A percentile compares a stretch with the other conserved stretches of the same genome.
These are phyloP conservation scores for Echinosophora koreensis DNA, from an alignment of 306 rosid genomes.

Conservation along the genomic window DNA sequence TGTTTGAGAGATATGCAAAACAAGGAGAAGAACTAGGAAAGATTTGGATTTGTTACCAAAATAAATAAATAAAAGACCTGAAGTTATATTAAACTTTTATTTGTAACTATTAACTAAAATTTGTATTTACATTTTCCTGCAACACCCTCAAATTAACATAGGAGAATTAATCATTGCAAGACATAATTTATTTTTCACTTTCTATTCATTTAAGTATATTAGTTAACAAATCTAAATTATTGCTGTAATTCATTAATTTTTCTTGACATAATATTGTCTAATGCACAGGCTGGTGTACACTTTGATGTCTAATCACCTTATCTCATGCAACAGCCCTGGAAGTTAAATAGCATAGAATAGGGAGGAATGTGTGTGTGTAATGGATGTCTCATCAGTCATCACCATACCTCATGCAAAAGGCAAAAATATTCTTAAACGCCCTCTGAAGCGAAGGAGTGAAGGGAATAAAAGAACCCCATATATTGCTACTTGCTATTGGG, in stretches of 20 bases:
- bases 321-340: too few species aligned
- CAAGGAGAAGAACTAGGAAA: neutral
- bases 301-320: neutral
- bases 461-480: slow-evolving; percentile 4
- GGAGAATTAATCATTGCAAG: neutral
- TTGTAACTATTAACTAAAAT: neutral
- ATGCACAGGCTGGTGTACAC: neutral
- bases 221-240: neutral
- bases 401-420: slow-evolving; percentile 41
- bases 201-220: neutral
- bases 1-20: slow-evolving; percentile 31
- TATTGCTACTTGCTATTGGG: neutral
- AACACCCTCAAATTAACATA: neutral
- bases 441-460: slow-evolving; percentile 25
- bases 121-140: neutral
- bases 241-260: neutral
- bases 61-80: neutral
- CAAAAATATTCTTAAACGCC: slow-evolving; percentile 47
- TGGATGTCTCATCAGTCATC: neutral
- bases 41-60: neutral
- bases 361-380: too few species aligned
- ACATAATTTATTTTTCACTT: neutral
- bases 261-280: neutral
- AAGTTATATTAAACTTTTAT: neutral
- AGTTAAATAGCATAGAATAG: too few species aligned